Conservation (phyloP, 495 filamentous ascomycete genomes). For the Podospora tetraspora region DNA sequence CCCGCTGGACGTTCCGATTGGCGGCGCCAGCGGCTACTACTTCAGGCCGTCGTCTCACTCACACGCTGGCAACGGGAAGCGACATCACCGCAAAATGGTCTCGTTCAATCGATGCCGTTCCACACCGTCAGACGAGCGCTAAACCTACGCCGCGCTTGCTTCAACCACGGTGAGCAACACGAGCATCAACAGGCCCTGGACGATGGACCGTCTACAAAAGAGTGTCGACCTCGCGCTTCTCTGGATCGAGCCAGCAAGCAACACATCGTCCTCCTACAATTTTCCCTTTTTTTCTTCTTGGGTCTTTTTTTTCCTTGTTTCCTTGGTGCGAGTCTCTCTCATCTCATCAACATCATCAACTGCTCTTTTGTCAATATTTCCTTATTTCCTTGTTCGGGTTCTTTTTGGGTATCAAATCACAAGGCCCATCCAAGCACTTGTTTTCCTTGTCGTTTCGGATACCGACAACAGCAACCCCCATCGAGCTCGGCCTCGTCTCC, state of each 20-base stretch:
- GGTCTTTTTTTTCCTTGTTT: constrained; percentile 22
- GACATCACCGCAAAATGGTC: constrained; percentile 1
- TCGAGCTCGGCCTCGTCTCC: constrained; percentile 15
- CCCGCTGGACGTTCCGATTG: constrained; percentile 13
- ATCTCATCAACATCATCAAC: constrained; percentile 1
- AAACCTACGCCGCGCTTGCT: constrained; percentile 10
- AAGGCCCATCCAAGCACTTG: constrained; percentile 11
- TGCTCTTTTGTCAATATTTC: constrained; percentile 12
- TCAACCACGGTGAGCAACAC: neutral
- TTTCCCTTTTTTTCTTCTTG: constrained; percentile 16
- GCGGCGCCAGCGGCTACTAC: constrained; percentile 17
- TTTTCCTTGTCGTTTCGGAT: constrained; percentile 19
- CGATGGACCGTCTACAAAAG: neutral
- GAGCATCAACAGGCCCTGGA: neutral
- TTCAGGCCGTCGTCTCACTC: constrained; percentile 13
- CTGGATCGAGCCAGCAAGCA: constrained; percentile 8
- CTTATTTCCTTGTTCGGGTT: constrained; percentile 8
- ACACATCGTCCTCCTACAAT: constrained; percentile 19
- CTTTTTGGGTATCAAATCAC: neutral
- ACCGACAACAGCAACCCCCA: neutral
- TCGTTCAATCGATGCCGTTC: constrained; percentile 10
- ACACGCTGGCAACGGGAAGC: constrained; percentile 11
- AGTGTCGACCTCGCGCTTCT: neutral
- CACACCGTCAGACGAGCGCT: constrained; percentile 2
- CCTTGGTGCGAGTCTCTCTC: constrained; percentile 15